These are phyloP conservation scores for Pseudogymnoascus sp. DNA, from an alignment of 2,329 filamentous ascomycete genomes.

Conservation along the genomic window DNA sequence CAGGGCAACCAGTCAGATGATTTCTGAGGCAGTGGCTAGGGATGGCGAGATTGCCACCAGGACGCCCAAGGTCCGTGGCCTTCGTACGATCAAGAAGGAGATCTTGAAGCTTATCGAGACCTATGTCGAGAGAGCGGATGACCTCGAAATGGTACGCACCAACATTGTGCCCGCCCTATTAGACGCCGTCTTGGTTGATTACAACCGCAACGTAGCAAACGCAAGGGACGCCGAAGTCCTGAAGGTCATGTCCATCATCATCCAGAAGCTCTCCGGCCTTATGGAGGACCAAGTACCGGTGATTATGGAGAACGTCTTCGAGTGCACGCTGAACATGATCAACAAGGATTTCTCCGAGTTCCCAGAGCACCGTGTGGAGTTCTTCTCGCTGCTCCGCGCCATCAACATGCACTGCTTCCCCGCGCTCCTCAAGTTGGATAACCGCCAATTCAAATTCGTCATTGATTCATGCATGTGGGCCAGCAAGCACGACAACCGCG, in stretches of 20 bases:
- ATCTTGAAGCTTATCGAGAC: constrained; percentile 97
- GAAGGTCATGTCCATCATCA: constrained; percentile 96
- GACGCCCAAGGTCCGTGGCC: constrained; percentile 90
- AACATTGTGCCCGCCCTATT: constrained; percentile 95
- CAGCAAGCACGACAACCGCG: constrained; percentile 99
- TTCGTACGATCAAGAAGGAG: constrained; percentile 98
- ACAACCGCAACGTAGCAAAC: constrained; percentile 93
- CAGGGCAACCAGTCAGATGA: constrained; percentile 89
- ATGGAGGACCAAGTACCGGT: constrained; percentile 98
- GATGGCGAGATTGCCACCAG: constrained; percentile 93
- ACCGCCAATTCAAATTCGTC: constrained; percentile 96
- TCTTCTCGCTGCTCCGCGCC: constrained; percentile 92
- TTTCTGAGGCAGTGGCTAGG: constrained; percentile 81
- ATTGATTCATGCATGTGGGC: constrained; percentile 99
- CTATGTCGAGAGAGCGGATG: constrained; percentile 96
- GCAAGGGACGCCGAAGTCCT: constrained; percentile 94
- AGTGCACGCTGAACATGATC: constrained; percentile 98
- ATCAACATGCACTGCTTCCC: constrained; percentile 98
- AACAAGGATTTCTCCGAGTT: constrained; percentile 99
- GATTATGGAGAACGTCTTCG: constrained; percentile 98
- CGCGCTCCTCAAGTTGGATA: constrained; percentile 85
- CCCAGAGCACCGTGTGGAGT: constrained; percentile 97
- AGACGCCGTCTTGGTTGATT: constrained; percentile 89
- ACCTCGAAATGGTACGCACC: constrained; percentile 83
- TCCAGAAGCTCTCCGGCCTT: constrained; percentile 86